These are phyloP conservation scores for Ophiobolus disseminans DNA, from an alignment of 2,329 filamentous ascomycete species.

Conservation along the genomic window DNA sequence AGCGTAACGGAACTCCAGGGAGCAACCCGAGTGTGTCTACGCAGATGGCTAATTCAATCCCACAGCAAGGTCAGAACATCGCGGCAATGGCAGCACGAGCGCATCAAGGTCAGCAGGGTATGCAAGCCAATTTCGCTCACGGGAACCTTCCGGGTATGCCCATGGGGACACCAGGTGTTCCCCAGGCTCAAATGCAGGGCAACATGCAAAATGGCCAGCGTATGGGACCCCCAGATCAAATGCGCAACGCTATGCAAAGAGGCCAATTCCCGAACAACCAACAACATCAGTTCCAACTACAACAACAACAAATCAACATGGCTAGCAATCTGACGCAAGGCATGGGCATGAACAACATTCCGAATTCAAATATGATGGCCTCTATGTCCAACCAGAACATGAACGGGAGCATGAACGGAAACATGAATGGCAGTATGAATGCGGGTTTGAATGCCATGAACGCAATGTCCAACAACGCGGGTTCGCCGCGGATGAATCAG, in stretches of 20 bases:
- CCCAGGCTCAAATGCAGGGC: slow-evolving; percentile 73
- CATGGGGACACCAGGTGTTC: slow-evolving; percentile 65
- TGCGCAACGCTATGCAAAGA: slow-evolving; percentile 50
- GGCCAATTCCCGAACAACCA: slow-evolving; percentile 42
- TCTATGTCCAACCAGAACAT: slow-evolving; percentile 40
- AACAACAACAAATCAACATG: slow-evolving; percentile 49
- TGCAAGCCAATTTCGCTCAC: slow-evolving; percentile 58
- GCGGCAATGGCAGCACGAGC: slow-evolving; percentile 43
- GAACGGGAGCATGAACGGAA: slow-evolving; percentile 44
- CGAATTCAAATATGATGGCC: slow-evolving; percentile 46
- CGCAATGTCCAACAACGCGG: slow-evolving; percentile 43
- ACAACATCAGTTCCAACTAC: slow-evolving; percentile 47
- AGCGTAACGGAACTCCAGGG: slow-evolving; percentile 52
- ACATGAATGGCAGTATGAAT: slow-evolving; percentile 27
- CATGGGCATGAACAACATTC: slow-evolving; percentile 44
- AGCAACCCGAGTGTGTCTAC: slow-evolving; percentile 35
- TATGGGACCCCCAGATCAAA: slow-evolving; percentile 55
- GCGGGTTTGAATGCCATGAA: slow-evolving; percentile 31
- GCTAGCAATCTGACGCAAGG: slow-evolving; percentile 41
- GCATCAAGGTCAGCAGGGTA: slow-evolving; percentile 50
- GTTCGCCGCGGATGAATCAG: slow-evolving; percentile 45
- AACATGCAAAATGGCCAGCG: slow-evolving; percentile 64
- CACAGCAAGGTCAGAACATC: slow-evolving; percentile 40
- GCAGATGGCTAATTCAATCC: slow-evolving; percentile 37
- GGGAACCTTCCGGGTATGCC: slow-evolving; percentile 59